Evolutionary conservation across 495 filamentous ascomycete genomes (phyloP).

Genomic region (Hypoxylon lienhwacheense): DNA sequence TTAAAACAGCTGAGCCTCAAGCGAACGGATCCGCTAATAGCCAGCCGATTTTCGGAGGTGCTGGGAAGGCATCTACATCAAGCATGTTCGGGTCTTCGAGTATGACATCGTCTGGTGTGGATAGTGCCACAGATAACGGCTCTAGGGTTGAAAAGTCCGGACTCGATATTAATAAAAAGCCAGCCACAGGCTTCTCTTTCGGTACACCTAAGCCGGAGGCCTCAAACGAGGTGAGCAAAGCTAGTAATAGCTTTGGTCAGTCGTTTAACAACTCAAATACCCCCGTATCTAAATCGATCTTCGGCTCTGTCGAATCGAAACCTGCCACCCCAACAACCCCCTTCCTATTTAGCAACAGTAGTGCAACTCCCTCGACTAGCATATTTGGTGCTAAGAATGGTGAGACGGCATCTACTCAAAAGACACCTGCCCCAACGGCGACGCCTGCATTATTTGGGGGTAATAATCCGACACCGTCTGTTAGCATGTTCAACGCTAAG

Average conservation of each 20-base stretch:
- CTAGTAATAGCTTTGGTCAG: conserved; percentile 6
- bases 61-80: conserved; percentile 7
- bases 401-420: conserved; percentile 34
- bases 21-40: neutral
- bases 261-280: conserved; percentile 19
- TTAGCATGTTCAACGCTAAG: conserved; percentile 21
- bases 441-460: conserved; percentile 38
- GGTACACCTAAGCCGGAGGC: conserved; percentile 20
- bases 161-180: conserved; percentile 23
- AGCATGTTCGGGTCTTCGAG: conserved; percentile 37
- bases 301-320: conserved; percentile 32
- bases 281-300: conserved; percentile 32
- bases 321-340: conserved; percentile 17
- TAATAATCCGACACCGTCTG: conserved; percentile 13
- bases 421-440: conserved; percentile 27
- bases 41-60: conserved; percentile 8
- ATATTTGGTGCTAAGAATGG: conserved; percentile 26
- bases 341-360: conserved; percentile 37
- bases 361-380: conserved; percentile 13
- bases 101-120: conserved; percentile 10
- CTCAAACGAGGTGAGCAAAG: conserved; percentile 1
- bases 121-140: conserved; percentile 14
- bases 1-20: neutral
- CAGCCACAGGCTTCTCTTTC: conserved; percentile 43
- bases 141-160: conserved; percentile 24